A percentile compares a stretch with the other conserved stretches of the same genome.
Evolutionary conservation across 768 basidiomycete species (phyloP).

Genomic region (Mrakia blollopis): DNA sequence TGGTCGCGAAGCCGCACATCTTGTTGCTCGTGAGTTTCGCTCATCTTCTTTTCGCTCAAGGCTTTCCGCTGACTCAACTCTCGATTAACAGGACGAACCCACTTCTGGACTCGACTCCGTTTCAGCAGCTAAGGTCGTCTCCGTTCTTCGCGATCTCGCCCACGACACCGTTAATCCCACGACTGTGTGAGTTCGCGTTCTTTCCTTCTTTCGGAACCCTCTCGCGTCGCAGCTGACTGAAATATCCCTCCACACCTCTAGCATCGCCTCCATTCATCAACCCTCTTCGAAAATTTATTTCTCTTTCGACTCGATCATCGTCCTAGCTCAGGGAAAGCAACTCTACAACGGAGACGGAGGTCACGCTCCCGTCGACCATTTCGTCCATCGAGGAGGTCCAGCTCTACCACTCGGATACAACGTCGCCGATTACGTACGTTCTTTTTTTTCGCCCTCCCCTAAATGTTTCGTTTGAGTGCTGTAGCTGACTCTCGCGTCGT

Average conservation of each 20-base stretch:
- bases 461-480: background rate
- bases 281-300: conserved; percentile 82
- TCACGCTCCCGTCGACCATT: conserved; percentile 63
- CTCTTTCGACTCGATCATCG: conserved; percentile 71
- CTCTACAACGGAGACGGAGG: conserved; percentile 75
- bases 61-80: background rate
- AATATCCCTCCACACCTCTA: background rate
- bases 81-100: conserved; percentile 60
- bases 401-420: conserved; percentile 77
- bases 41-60: background rate
- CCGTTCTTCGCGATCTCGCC: conserved; percentile 69
- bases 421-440: conserved; percentile 66
- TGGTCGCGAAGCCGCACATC: conserved; percentile 77
- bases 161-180: conserved; percentile 64
- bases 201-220: background rate
- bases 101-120: conserved; percentile 68
- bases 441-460: background rate
- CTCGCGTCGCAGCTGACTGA: background rate
- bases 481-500: no score
- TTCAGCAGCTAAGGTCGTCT: conserved; percentile 73
- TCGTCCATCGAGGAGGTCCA: conserved; percentile 51
- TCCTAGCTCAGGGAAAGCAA: conserved; percentile 70
- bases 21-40: conserved; percentile 53
- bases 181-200: conserved; percentile 49
- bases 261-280: conserved; percentile 78